Base-by-base conservation (phyloP, 2,329 filamentous ascomycete species). In the Diaporthe velutina region DNA sequence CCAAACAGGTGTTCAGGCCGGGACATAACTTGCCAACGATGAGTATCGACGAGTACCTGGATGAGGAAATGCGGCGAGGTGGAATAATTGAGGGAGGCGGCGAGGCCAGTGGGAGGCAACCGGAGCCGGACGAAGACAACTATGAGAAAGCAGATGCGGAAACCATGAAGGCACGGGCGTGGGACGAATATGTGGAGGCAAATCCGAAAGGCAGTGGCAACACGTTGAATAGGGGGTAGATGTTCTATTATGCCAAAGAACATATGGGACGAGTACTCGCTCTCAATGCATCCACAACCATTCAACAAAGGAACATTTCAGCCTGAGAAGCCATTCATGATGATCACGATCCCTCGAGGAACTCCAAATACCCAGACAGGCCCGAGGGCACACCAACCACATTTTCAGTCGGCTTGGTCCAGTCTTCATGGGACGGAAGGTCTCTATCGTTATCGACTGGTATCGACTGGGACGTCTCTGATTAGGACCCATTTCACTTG, bases 41-140 rank as follows among this genome's bases (percentile, higher is more conserved):
- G 97, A 94, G 92, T 1, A 98, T 99, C 76, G 97, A 99, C 79
- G 97, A 99, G 85, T 99, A 98, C 81, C 87, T 99, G 22, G 97
- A 97, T 70, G 96, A 98, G 83, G 97, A 98, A 86, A 90, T 90
- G 80, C 90, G 90, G 78, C 88, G 94, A 76, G 97, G 97, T 22
- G 95, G 95, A 28, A 96, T 99, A 74, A 94, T 98, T 73, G 94
- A 98, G 81, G 97, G 96, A 48, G 95, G 95, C 40, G 96, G 96
- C 25, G 94, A 94, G 79, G 91, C 93, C 77, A 94, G 92, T 78
- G 91, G 90, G 22, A 85, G 91, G 35, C 88, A 88, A 77, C 90
- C 92, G 2, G 92, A 95, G 82, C 90, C 94, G 8, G 94, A 99
- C 81, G 97, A 98, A 85, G 97, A 99, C 82, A 91, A 98, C 81